Conservation (phyloP, 1,284 basidiomycete species). For the Phellopilus nigrolimitatus region DNA sequence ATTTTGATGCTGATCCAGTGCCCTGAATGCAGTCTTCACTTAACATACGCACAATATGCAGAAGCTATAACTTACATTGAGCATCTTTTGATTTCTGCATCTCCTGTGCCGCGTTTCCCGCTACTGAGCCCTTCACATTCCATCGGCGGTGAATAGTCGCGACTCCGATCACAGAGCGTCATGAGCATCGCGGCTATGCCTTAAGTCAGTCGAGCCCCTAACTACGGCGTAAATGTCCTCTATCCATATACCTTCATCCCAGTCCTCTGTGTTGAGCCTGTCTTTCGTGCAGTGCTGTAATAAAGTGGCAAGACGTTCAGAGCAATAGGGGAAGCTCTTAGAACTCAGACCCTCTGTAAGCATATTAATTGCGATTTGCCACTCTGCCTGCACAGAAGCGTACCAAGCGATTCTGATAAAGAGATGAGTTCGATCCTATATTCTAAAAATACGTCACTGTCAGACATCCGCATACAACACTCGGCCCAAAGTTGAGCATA, state of each 20-base stretch:
- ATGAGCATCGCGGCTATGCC: constrained; percentile 8
- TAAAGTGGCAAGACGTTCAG: background rate
- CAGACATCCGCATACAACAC: background rate
- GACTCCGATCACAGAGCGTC: constrained; percentile 10
- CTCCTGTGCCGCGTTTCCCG: background rate
- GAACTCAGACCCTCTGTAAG: background rate
- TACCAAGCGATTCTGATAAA: constrained; percentile 2
- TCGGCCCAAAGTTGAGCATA: background rate
- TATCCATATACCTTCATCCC: constrained; percentile 4
- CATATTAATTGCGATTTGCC: background rate
- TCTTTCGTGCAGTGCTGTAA: constrained; percentile 13
- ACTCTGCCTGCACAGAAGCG: background rate
- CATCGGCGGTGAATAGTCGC: constrained; percentile 12
- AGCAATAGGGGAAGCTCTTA: background rate
- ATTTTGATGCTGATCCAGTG: constrained; percentile 16
- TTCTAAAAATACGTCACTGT: constrained; percentile 4
- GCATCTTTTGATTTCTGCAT: constrained; percentile 2
- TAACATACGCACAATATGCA: background rate
- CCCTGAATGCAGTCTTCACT: constrained; percentile 2
- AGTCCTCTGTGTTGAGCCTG: background rate
- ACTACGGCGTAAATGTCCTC: no score
- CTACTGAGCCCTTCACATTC: constrained; percentile 9
- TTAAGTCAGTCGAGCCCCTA: background rate
- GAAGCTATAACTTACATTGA: background rate
- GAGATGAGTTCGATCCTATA: constrained; percentile 3